A percentile compares a stretch with the other conserved stretches of the same genome.
phyloP scores from a whole-genome alignment of 257 asterid genomes.

The Cinchona pubescens region DNA sequence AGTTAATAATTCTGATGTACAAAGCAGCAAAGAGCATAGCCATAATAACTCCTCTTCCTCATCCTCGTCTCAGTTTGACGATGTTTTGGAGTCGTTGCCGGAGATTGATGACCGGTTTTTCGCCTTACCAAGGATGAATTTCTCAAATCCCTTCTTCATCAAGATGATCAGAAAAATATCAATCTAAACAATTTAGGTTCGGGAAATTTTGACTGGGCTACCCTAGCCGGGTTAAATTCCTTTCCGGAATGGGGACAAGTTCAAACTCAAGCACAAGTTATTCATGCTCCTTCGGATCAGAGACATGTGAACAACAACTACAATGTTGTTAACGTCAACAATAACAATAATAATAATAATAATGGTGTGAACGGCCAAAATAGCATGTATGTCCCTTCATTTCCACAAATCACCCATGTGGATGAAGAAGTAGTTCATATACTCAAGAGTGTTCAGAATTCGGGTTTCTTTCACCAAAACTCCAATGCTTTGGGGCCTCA shows the following conservation, averaged over 20 bases:
- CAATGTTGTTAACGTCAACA: background rate
- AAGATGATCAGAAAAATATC: conserved; percentile 39
- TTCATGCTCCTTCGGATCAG: background rate
- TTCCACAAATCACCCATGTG: conserved; percentile 16
- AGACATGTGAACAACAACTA: conserved; percentile 22
- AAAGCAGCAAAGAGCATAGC: conserved; percentile 48
- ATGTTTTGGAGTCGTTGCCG: conserved; percentile 60
- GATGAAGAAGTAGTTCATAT: conserved; percentile 60
- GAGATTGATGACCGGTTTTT: conserved; percentile 50
- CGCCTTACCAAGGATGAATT: conserved; percentile 39
- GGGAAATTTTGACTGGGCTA: conserved; percentile 74
- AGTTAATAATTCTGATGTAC: conserved; percentile 24
- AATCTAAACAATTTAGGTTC: conserved; percentile 55
- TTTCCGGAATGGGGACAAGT: conserved; percentile 30
- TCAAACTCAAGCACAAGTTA: conserved; percentile 5
- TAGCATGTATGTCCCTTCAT: conserved; percentile 30
- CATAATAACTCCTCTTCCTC: conserved; percentile 60
- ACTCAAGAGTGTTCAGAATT: conserved; percentile 27
- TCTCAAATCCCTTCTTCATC: conserved; percentile 27
- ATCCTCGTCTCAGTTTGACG: conserved; percentile 65
- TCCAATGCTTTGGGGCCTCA: conserved; percentile 24
- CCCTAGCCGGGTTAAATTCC: conserved; percentile 45
- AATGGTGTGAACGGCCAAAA: conserved; percentile 14
- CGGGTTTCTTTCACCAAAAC: conserved; percentile 26
- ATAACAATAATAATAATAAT: conserved; percentile 4